Conservation (phyloP, 768 basidiomycete genomes). For the Boletellus sp. region DNA sequence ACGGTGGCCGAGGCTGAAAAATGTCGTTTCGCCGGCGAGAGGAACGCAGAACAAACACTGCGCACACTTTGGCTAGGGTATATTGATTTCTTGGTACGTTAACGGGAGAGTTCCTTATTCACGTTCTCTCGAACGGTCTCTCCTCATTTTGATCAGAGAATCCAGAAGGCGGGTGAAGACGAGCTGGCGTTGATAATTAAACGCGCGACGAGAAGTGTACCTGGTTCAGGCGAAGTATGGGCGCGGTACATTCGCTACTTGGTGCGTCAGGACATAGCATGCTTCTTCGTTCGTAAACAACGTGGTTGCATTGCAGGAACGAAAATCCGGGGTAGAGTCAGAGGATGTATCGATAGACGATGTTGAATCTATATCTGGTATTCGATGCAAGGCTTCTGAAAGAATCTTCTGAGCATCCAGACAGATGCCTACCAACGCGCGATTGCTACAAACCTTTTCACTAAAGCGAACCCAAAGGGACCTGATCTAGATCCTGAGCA, state of each 20-base stretch:
- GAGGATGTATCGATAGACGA: constrained; percentile 19
- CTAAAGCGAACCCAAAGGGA: constrained; percentile 22
- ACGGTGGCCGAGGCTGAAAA: constrained; percentile 71
- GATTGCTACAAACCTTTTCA: constrained; percentile 50
- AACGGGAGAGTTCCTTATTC: neutral
- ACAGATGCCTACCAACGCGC: constrained; percentile 59
- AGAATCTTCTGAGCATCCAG: constrained; percentile 4
- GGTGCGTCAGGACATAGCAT: constrained; percentile 37
- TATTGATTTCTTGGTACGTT: constrained; percentile 61
- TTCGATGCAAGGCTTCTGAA: neutral
- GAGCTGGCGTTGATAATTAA: constrained; percentile 41
- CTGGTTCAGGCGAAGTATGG: constrained; percentile 75
- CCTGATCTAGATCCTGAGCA: constrained; percentile 54
- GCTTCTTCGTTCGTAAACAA: neutral
- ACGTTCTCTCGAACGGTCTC: neutral
- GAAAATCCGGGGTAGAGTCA: constrained; percentile 3
- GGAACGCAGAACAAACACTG: constrained; percentile 54
- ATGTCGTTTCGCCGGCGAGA: constrained; percentile 50
- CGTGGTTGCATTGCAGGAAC: constrained; percentile 18
- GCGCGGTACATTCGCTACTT: constrained; percentile 70
- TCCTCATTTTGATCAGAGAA: constrained; percentile 10
- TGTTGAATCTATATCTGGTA: constrained; percentile 28
- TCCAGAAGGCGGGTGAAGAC: constrained; percentile 41
- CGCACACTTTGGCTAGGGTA: constrained; percentile 72
- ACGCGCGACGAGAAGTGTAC: constrained; percentile 69